These are phyloP conservation scores for Chaetomium globosum DNA, from an alignment of 2,329 filamentous ascomycete species.

Conservation along the genomic window DNA sequence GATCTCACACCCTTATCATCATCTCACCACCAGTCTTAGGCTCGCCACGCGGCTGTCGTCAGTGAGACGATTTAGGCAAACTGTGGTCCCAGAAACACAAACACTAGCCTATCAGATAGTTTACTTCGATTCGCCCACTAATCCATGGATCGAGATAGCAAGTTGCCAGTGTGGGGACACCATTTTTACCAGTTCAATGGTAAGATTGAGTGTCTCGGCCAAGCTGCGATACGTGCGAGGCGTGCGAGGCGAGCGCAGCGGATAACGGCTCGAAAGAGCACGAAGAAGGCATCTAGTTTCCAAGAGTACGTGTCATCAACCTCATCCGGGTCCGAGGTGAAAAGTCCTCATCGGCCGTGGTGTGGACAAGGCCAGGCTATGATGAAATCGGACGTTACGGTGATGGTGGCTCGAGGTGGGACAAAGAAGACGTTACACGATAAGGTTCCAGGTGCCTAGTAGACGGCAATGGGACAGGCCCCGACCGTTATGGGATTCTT, in stretches of 20 bases:
- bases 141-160: neutral
- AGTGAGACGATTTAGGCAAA: neutral
- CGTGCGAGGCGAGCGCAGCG: neutral
- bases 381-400: neutral
- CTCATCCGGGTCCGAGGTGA: neutral
- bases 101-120: neutral
- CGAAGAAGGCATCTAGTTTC: neutral
- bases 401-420: neutral
- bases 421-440: neutral
- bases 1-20: neutral
- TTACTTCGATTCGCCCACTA: neutral
- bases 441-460: neutral
- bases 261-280: neutral
- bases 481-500: neutral
- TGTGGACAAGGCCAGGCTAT: neutral
- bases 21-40: neutral
- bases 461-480: neutral
- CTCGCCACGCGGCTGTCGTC: slow-evolving; percentile 12
- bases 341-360: neutral
- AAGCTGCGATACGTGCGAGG: neutral
- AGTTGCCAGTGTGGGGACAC: neutral
- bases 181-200: neutral
- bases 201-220: neutral
- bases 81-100: neutral
- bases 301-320: neutral